Base-by-base conservation (phyloP, 2,329 filamentous ascomycete species). In the Alternaria hordeiaustralica region DNA sequence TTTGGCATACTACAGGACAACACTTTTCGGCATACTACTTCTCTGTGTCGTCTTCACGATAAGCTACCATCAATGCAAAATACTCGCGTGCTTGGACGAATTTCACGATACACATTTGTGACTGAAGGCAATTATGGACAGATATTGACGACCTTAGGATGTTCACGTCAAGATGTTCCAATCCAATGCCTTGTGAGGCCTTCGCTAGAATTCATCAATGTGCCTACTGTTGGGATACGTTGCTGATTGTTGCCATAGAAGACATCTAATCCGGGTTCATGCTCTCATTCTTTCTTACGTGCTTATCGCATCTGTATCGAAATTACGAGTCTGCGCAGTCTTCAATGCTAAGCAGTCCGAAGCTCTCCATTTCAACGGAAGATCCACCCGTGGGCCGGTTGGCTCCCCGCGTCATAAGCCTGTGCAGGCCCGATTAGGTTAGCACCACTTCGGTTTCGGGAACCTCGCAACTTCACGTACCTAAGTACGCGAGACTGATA, bases 401-500 rank as follows among this genome's bases (percentile, higher is more conserved):
- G 47, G 45, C 55, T 55, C 64, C 64, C 64, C 64, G 64, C 60
- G 63, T 60, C 57, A 33, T 26, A 36, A 23, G 46, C 64, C 36
- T 41, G 8, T 41, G 36, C 63, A 70, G 28, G 23, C 50, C 33
- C 21, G 12, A 65, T 62, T 11, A 4, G 36, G 21, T 25, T 67
- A 65, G 67, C 61, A 51, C 36, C 58, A 64, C 64, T 61, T 65
- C 58, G 23, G 54, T 64, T 64, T 65, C 60, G 60, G 25, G 63
- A 65, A 71, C 69, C 67, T 71, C 69, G 46, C 50, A 66, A 61
- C 60, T 46, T 57, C 58, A 54, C 58, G 54, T 60, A 65, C 65
- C 67, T 67, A 62, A 70, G 58, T 60, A 65, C 65, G 69, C 69
- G 64, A 70, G 58, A 60, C 55, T 33, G 49, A 54, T 49, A 66